Evolutionary conservation across 192 early-diverging fungal species (phyloP).

Genomic region (Backusella morwellensis): DNA sequence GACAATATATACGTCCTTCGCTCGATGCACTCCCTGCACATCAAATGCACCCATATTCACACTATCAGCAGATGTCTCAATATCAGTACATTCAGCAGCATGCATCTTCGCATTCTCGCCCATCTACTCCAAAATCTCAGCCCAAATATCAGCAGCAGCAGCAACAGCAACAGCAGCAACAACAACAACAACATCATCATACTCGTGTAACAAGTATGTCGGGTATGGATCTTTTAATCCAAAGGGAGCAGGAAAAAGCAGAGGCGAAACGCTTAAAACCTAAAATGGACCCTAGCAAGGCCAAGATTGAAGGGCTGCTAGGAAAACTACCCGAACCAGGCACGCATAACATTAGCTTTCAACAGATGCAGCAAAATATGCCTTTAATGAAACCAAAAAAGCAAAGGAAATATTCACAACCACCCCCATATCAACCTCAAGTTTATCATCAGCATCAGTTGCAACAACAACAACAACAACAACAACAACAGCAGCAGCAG

Average conservation of each 20-base stretch:
- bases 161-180: slow-evolving; percentile 19
- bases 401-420: not conserved
- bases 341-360: slow-evolving; percentile 29
- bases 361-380: slow-evolving; percentile 27
- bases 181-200: slow-evolving; percentile 19
- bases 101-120: not conserved
- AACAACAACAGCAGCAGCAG: not conserved
- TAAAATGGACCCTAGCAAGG: slow-evolving; percentile 15
- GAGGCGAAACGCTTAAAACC: slow-evolving; percentile 17
- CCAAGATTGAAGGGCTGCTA: slow-evolving; percentile 30
- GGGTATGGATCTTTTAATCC: slow-evolving; percentile 34
- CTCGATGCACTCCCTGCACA: slow-evolving; percentile 14
- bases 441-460: not conserved
- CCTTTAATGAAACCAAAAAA: slow-evolving; percentile 7
- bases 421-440: not conserved
- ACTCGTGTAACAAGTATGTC: slow-evolving; percentile 20
- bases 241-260: slow-evolving; percentile 30
- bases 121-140: slow-evolving; percentile 3
- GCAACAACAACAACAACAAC: not conserved
- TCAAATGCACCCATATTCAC: slow-evolving; percentile 5
- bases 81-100: slow-evolving; percentile 13
- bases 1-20: slow-evolving; percentile 3
- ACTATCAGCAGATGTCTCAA: slow-evolving; percentile 4
- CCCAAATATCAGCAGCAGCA: slow-evolving; percentile 1
- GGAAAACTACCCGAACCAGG: slow-evolving; percentile 34